Evolutionary conservation across 1,284 basidiomycete species (phyloP), one percentile per base, ranked within the genome.

Genomic region (Trametes pubescens): DNA sequence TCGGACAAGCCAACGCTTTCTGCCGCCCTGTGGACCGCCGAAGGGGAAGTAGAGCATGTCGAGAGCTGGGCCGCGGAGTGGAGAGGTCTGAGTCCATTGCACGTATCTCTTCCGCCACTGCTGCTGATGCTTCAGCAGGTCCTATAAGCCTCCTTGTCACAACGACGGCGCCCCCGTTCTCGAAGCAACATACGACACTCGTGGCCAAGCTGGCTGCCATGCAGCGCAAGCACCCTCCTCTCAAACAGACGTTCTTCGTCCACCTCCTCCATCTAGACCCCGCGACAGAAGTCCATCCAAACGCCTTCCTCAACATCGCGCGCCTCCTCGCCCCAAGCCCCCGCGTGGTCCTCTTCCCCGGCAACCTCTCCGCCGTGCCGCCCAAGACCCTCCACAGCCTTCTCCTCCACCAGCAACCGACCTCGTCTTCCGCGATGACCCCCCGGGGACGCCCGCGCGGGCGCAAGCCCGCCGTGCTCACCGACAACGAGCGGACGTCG

Each of bases 281-380:
- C 9, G 61, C 74, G 14, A 73, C 76, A 0, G 74, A 81, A 16
- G 72, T 67, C 26, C 82, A 82, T 16, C 80, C 83, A 24, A 90
- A 90, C 65, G 73, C 79, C 10, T 86, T 85, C 70, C 78, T 90
- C 47, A 91, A 91, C 72, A 69, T 90, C 24, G 89, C 88, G 4
- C 80, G 88, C 24, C 75, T 89, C 55, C 85, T 89, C 71, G 79
- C 88, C 7, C 78, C 71, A 5, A 86, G 87, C 11, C 71, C 79
- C 0, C 75, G 72, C 34, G 81, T 86, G 9, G 74, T 84, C 47
- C 74, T 91, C 58, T 84, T 88, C 66, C 88, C 89, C 26, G 81
- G 78, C 6, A 77, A 75, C 66, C 61, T 80, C 26, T 73, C 73
- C 51, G 63, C 70, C 57, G 64, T 76, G 40, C 74, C 79, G 47